Percentiles rank a stretch among this genome's conserved stretches.
These are phyloP conservation scores for Cryphonectria parasitica DNA, from an alignment of 2,329 filamentous ascomycete genomes.

Conservation along the genomic window DNA sequence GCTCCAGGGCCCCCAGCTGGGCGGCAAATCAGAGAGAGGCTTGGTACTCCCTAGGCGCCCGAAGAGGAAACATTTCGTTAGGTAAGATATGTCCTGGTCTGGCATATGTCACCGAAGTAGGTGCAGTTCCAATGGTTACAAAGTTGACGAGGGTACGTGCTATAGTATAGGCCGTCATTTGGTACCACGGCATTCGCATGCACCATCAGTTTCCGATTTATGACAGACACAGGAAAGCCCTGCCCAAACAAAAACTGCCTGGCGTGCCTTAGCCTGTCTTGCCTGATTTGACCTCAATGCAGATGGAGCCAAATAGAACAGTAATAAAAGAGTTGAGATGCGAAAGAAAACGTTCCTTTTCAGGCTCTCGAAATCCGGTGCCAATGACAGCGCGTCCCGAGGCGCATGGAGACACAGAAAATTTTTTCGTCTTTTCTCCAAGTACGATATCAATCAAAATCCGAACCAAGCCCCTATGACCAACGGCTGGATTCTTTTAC, in stretches of 20 bases:
- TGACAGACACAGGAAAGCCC: not conserved
- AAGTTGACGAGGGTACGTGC: not conserved
- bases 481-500: slow-evolving; percentile 33
- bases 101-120: not conserved
- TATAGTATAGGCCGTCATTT: not conserved
- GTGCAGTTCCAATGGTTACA: not conserved
- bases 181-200: not conserved
- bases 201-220: not conserved
- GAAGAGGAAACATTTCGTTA: slow-evolving; percentile 9
- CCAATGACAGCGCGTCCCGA: not conserved
- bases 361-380: not conserved
- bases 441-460: not conserved
- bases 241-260: not conserved
- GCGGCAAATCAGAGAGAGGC: slow-evolving; percentile 1
- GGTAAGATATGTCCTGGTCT: not conserved
- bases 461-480: not conserved
- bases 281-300: not conserved
- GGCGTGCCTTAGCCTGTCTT: not conserved
- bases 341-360: not conserved
- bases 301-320: not conserved
- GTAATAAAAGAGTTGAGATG: not conserved
- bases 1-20: not conserved
- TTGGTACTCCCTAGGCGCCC: not conserved
- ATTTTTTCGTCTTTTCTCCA: not conserved
- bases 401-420: slow-evolving; percentile 1